Base-by-base conservation (phyloP, 2,329 filamentous ascomycete species). In the Microdochium bolleyi region DNA sequence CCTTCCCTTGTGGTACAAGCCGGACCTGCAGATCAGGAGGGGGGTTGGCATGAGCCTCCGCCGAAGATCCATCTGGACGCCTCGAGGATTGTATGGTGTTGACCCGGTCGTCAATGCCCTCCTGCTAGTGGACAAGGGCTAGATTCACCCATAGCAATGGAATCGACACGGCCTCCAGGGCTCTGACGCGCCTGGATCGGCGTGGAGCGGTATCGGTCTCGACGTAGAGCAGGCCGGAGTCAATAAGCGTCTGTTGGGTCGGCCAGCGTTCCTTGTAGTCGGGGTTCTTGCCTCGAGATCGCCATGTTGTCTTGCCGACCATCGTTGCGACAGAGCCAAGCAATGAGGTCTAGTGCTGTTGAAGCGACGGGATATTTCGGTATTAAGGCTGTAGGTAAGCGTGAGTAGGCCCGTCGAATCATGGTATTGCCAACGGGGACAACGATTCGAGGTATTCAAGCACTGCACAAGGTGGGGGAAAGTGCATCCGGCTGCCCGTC, bases 231-330 rank as follows among this genome's bases (percentile, higher is more conserved):
- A 46, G 41, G 19, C 41, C 41, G 19, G n/a, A 24, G 44, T 63
- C 62, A 41, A 60, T 53, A 21, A 65, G 51, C 3, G 62, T 65
- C 49, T 62, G 58, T 25, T 61, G 56, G 3, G 63, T 64, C 16
- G 63, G 63, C 63, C 62, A 65, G n/a, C 63, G 61, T 24, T 59
- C 48, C 24, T 25, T 30, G 48, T 49, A 49, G 24, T 49, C 48
- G 41, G 41, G 41, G 16, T 22, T 16, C 22, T 46, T 46, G 7
- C 16, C 41, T 11, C 14, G 9, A 16, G 37, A 16, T 41, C 37
- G 37, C 19, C 14, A 16, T 14, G 13, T 41, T 16, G 7, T 41
- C 4, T 16, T 16, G 14, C 16, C 16, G 37, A 19, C 37, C 37
- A 41, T 41, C 14, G 37, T 41, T 4, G 16, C 16, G 19, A 41